Evolutionary conservation across 148 eudicot species (phyloP).

Genomic region (Talinum fruticosum): DNA sequence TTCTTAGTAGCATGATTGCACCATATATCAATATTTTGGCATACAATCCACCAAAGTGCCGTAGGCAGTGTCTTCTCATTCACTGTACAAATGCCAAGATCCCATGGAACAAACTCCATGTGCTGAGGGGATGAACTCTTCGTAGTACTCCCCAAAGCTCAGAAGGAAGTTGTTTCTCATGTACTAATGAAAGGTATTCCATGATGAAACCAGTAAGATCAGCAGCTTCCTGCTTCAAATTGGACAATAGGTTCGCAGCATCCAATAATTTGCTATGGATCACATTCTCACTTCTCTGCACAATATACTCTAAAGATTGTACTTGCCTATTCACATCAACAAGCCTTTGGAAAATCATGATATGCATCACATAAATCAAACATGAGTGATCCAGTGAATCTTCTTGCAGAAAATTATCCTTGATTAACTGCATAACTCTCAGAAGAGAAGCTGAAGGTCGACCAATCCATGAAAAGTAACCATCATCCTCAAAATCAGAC

Average conservation of each 20-base stretch:
- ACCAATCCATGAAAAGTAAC: constrained; percentile 72
- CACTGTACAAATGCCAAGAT: constrained; percentile 54
- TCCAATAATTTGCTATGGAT: constrained; percentile 28
- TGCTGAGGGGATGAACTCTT: constrained; percentile 15
- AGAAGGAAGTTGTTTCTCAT: constrained; percentile 27
- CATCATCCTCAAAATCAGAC: constrained; percentile 45
- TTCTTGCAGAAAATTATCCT: constrained; percentile 35
- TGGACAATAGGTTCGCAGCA: constrained; percentile 34
- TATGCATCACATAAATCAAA: constrained; percentile 57
- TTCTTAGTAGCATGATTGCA: constrained; percentile 61
- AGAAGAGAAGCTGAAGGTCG: constrained; percentile 65
- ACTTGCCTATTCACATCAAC: constrained; percentile 75
- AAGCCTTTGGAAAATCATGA: constrained; percentile 86
- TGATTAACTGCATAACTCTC: constrained; percentile 37
- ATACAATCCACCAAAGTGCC: constrained; percentile 76
- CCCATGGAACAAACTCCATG: constrained; percentile 35
- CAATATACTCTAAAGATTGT: constrained; percentile 51
- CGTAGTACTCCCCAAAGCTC: constrained; percentile 19
- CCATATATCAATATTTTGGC: constrained; percentile 79
- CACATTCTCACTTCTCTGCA: constrained; percentile 38
- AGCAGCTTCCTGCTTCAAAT: constrained; percentile 64
- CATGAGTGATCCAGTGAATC: constrained; percentile 39
- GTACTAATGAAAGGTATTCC: constrained; percentile 39
- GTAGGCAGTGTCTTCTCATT: constrained; percentile 54
- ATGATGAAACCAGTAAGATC: constrained; percentile 55